Conservation (phyloP, 139 green algal genomes). For the Chlamydomonas eustigma region DNA sequence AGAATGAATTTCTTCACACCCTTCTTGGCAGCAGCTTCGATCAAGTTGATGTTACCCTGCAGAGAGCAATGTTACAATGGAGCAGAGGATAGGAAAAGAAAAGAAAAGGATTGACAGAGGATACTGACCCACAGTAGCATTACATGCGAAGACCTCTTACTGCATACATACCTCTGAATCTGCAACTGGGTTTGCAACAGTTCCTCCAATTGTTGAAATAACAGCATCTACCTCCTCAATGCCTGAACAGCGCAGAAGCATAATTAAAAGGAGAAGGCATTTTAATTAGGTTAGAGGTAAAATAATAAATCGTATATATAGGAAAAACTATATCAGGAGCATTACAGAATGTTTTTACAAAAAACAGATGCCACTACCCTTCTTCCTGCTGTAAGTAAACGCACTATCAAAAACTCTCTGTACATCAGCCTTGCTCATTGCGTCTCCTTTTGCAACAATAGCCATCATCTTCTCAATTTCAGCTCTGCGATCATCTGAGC, state of each 20-base stretch:
- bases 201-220: slow-evolving; percentile 86
- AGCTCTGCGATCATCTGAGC: slow-evolving; percentile 57
- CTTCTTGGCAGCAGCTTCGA: slow-evolving; percentile 79
- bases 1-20: slow-evolving; percentile 95
- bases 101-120: background rate
- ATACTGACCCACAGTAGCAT: too few species aligned
- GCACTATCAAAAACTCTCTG: slow-evolving; percentile 50
- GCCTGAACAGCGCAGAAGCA: background rate
- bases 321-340: too few species aligned
- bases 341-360: too few species aligned
- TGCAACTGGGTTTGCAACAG: slow-evolving; percentile 58
- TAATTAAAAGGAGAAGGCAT: background rate
- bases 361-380: background rate
- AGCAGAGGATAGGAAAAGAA: background rate
- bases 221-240: slow-evolving; percentile 93
- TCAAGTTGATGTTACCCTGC: slow-evolving; percentile 96
- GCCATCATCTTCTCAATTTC: slow-evolving; percentile 94
- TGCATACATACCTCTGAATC: slow-evolving; percentile 56
- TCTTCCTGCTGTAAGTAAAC: background rate
- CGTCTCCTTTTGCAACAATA: slow-evolving; percentile 85
- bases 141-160: too few species aligned
- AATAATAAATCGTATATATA: too few species aligned
- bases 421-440: slow-evolving; percentile 65
- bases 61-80: background rate
- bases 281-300: too few species aligned